Conservation (phyloP, 1,284 basidiomycete species). For the Ganoderma multipileum region DNA sequence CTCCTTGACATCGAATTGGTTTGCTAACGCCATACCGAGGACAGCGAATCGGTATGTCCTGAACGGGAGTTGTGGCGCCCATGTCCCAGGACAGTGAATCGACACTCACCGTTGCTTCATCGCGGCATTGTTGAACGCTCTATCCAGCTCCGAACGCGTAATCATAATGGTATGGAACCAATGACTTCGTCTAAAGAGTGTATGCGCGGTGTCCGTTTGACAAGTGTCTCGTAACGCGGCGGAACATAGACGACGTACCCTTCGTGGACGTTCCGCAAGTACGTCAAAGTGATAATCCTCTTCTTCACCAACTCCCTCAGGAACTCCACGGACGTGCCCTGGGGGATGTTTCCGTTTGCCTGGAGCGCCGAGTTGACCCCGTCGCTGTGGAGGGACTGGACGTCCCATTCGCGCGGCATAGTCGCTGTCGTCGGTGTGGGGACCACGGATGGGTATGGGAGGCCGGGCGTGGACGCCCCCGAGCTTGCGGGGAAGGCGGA, state of each 20-base stretch:
- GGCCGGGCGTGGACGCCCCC: constrained; percentile 33
- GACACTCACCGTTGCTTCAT: constrained; percentile 78
- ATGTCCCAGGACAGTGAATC: background rate
- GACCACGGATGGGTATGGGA: constrained; percentile 31
- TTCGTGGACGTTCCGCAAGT: constrained; percentile 83
- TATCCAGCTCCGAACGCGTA: constrained; percentile 74
- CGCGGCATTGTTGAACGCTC: constrained; percentile 71
- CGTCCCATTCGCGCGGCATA: constrained; percentile 70
- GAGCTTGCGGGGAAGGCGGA: constrained; percentile 29
- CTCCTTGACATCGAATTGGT: constrained; percentile 79
- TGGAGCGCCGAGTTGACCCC: constrained; percentile 26
- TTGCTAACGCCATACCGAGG: constrained; percentile 85
- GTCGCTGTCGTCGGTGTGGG: constrained; percentile 46
- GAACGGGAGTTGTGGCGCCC: constrained; percentile 16
- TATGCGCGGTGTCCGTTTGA: constrained; percentile 13
- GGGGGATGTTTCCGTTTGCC: constrained; percentile 48
- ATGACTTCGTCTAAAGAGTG: constrained; percentile 65
- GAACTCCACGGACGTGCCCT: constrained; percentile 77
- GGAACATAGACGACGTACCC: constrained; percentile 58
- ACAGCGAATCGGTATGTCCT: constrained; percentile 83
- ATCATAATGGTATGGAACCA: constrained; percentile 91
- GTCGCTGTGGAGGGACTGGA: constrained; percentile 52
- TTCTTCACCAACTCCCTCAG: constrained; percentile 81
- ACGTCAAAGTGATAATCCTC: constrained; percentile 83
- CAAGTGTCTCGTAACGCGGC: background rate